Base-by-base conservation (phyloP, 164 flowering plant genomes). In the Protea cynaroides region DNA sequence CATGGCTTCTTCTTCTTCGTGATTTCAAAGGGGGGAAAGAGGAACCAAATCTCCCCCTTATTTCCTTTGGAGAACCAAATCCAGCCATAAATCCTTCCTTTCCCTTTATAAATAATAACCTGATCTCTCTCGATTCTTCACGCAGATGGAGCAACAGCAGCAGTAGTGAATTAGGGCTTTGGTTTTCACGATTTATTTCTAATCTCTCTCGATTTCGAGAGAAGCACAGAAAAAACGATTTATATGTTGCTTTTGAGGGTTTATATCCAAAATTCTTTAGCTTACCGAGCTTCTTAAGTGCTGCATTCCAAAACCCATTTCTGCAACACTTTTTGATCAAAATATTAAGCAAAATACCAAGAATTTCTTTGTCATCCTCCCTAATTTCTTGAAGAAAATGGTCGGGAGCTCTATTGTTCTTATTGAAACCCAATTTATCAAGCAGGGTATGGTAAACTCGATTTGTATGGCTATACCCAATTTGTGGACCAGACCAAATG, bases 221-320 rank as follows among this genome's bases (percentile, higher is more conserved):
- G 87, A 84, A 25, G 84, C 97, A n/a, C 59, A 71, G 84, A 75
- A 90, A 65, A 74, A 93, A 73, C 15, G 88, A 92, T 82, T 76
- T 84, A 66, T 90, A 90, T 2, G 96, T 90, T 10, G 52, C 56
- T 56, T 79, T 78, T 0, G 89, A 76, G 0, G 97, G 88, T 75
- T 77, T 85, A 63, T 80, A 86, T 22, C 98, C 97, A 40, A 79
- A 83, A 72, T 84, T 83, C 76, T 93, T 93, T 12, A 90, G 84
- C 85, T 94, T 87, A 62, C 94, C 96, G 18, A 93, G 72, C 87
- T 93, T 96, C 79, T 88, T 96, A 65, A 93, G 59, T 9, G 97
- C 98, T 38, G 72, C 57, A 77, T 82, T 86, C 96, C 96, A 93
- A 64, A 70, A 63, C 64, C 92, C 98, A 72, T 76, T 76, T 58